A percentile compares a stretch with the other conserved stretches of the same genome.
Evolutionary conservation across 2,329 filamentous ascomycete species (phyloP).

Genomic region (Podosphaera xanthii): DNA sequence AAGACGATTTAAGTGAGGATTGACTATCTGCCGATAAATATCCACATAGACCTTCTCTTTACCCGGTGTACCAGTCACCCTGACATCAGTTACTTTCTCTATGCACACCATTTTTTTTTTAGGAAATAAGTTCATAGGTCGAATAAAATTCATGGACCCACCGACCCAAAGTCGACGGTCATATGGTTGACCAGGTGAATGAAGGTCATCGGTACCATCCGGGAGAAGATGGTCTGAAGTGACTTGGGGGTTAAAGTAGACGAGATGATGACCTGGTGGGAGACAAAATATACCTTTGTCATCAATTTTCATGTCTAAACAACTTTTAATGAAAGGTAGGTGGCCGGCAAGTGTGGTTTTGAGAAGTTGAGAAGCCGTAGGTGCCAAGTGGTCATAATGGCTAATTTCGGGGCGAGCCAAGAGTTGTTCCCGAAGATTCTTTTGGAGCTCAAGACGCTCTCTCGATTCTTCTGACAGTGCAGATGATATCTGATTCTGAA

Average conservation of each 20-base stretch:
- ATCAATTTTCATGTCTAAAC: conserved; percentile 4
- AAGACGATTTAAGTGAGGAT: not conserved
- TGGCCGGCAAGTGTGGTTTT: conserved; percentile 35
- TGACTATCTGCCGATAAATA: conserved; percentile 10
- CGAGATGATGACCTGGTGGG: conserved; percentile 54
- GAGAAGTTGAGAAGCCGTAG: conserved; percentile 42
- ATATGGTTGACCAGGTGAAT: conserved; percentile 52
- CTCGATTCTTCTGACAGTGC: not conserved
- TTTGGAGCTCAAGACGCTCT: not conserved
- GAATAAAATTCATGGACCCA: conserved; percentile 32
- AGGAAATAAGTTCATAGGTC: not conserved
- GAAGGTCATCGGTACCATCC: conserved; percentile 67
- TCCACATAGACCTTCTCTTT: conserved; percentile 15
- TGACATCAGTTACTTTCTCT: conserved; percentile 24
- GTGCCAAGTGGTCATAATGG: conserved; percentile 28
- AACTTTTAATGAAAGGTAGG: conserved; percentile 18
- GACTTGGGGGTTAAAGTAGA: conserved; percentile 62
- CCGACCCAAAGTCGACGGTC: conserved; percentile 74
- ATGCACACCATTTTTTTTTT: conserved; percentile 20
- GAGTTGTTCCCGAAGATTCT: not conserved
- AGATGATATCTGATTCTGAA: no score
- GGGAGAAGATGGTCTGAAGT: conserved; percentile 38
- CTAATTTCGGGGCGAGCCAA: conserved; percentile 7
- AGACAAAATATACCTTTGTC: conserved; percentile 3
- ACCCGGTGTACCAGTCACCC: conserved; percentile 9